Evolutionary conservation across 768 basidiomycete species (phyloP).

Genomic region (Leucosporidium creatinivorum): DNA sequence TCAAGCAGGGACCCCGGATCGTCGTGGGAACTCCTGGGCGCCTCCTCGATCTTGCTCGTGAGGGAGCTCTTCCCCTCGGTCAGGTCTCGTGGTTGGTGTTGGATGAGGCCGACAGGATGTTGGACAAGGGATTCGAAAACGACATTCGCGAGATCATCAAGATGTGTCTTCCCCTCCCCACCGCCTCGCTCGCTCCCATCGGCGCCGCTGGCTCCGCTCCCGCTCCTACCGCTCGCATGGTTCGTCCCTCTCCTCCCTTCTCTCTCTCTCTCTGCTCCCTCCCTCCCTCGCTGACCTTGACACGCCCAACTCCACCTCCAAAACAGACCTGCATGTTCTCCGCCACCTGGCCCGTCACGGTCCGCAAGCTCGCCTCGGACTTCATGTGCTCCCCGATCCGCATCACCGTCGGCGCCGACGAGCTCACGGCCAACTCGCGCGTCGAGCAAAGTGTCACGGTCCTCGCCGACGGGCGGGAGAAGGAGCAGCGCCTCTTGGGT

Average conservation of each 20-base stretch:
- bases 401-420: conserved; percentile 91
- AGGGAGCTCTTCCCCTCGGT: conserved; percentile 74
- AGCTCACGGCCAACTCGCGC: conserved; percentile 84
- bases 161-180: conserved; percentile 50
- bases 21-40: conserved; percentile 94
- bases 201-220: conserved; percentile 91
- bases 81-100: conserved; percentile 84
- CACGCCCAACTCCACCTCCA: no score
- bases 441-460: conserved; percentile 60
- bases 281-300: not conserved
- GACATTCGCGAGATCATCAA: conserved; percentile 88
- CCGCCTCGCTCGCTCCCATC: conserved; percentile 30
- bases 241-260: not conserved
- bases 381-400: conserved; percentile 79
- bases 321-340: conserved; percentile 53
- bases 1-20: conserved; percentile 52
- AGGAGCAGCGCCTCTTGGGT: conserved; percentile 33
- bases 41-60: conserved; percentile 81
- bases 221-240: conserved; percentile 2
- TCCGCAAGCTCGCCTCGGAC: conserved; percentile 75
- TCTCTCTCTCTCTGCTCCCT: not conserved
- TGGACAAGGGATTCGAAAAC: conserved; percentile 97
- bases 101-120: conserved; percentile 97
- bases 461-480: conserved; percentile 32
- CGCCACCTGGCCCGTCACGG: conserved; percentile 96